Evolutionary conservation across 768 basidiomycete species (phyloP).

Genomic region (Phaeotremella fagi): DNA sequence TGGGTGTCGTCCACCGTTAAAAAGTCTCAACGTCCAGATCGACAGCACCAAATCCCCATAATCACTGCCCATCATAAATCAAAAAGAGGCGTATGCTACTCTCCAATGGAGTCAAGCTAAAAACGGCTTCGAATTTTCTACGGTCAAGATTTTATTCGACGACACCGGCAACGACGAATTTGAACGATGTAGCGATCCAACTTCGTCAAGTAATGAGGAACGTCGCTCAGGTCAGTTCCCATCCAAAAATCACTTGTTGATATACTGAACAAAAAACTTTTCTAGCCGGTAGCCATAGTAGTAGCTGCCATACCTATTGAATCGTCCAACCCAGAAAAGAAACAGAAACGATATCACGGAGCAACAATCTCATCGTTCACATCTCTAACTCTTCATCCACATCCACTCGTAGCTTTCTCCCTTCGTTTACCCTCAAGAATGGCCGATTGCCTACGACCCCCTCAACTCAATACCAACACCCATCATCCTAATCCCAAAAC

Average conservation of each 20-base stretch:
- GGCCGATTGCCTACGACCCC: slow-evolving; percentile 54
- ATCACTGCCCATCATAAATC: too few species aligned
- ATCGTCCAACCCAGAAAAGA: slow-evolving; percentile 9
- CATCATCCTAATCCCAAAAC: slow-evolving; percentile 42
- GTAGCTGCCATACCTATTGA: slow-evolving; percentile 59
- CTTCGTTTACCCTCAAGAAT: slow-evolving; percentile 84
- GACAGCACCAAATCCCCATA: too few species aligned
- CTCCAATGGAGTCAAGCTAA: too few species aligned
- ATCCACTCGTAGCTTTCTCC: slow-evolving; percentile 82
- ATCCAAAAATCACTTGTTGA: neutral
- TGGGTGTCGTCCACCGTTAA: too few species aligned
- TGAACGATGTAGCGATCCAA: slow-evolving; percentile 20
- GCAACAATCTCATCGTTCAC: slow-evolving; percentile 92
- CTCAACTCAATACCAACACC: slow-evolving; percentile 50
- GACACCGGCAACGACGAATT: neutral
- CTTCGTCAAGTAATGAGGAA: slow-evolving; percentile 49
- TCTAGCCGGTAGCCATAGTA: slow-evolving; percentile 77
- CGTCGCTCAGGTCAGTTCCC: slow-evolving; percentile 48
- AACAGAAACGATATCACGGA: too few species aligned
- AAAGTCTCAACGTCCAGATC: neutral
- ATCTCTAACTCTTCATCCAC: slow-evolving; percentile 82
- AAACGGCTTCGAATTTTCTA: too few species aligned
- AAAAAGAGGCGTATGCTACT: too few species aligned
- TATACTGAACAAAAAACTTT: neutral
- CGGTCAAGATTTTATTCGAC: neutral